These are phyloP conservation scores for Cicer cuneatum DNA, from an alignment of 306 rosid species.

Conservation along the genomic window DNA sequence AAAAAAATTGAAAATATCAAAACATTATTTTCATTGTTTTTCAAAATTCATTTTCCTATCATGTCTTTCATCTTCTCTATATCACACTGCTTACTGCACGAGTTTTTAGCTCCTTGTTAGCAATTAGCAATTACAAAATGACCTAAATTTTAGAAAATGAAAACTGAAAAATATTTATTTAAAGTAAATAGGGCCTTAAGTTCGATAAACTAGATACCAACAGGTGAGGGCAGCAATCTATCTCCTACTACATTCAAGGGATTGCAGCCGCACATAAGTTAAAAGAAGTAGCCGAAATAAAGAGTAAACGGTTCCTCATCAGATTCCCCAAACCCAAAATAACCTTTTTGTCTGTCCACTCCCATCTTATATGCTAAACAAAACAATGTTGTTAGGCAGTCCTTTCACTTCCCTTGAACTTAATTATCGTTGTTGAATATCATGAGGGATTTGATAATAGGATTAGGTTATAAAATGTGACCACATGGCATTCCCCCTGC, in stretches of 20 bases:
- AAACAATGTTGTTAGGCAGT: constrained; percentile 7
- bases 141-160: too few relatives aligned
- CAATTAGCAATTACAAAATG: too few relatives aligned
- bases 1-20: too few relatives aligned
- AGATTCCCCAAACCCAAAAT: constrained; percentile 12
- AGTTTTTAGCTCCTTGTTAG: too few relatives aligned
- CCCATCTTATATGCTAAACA: constrained; percentile 14
- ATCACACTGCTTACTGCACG: too few relatives aligned
- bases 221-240: neutral
- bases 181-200: neutral
- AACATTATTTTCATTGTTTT: too few relatives aligned
- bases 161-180: too few relatives aligned
- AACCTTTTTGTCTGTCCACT: neutral
- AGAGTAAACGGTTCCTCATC: neutral
- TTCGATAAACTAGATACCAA: neutral
- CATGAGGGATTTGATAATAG: neutral
- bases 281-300: neutral
- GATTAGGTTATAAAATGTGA: neutral
- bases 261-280: neutral
- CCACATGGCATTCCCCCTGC: neutral
- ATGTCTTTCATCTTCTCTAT: too few relatives aligned
- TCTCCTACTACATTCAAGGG: constrained; percentile 29
- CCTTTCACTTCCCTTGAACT: neutral
- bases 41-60: too few relatives aligned
- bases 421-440: constrained; percentile 10